Percentiles rank a stretch among this genome's conserved stretches.
Conservation (phyloP, 495 filamentous ascomycete genomes). For the Bryoglossum gracile region DNA sequence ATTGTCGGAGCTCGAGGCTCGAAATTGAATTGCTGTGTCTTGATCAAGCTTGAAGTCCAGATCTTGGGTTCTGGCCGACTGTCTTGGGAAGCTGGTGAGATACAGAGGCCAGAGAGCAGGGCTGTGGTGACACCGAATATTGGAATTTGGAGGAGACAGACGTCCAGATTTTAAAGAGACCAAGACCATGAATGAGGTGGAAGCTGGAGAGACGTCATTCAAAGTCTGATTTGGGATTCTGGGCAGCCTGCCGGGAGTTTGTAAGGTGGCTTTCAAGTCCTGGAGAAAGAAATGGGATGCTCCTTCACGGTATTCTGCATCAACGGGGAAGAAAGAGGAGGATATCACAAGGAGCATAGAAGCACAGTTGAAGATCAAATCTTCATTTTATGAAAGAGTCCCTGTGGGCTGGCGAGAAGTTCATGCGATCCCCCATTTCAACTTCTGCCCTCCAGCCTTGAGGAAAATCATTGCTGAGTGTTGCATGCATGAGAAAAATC, state of each 20-base stretch:
- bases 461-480: background rate
- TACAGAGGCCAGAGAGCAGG: background rate
- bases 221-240: slow-evolving; percentile 14
- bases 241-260: slow-evolving; percentile 8
- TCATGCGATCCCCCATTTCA: background rate
- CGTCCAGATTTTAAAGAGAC: slow-evolving; percentile 5
- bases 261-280: background rate
- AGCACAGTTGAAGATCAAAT: background rate
- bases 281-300: background rate
- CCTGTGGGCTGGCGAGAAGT: background rate
- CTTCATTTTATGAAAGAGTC: background rate
- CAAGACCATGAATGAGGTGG: slow-evolving; percentile 1
- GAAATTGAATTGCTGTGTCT: background rate
- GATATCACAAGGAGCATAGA: background rate
- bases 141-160: slow-evolving; percentile 1
- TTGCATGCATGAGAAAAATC: background rate
- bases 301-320: background rate
- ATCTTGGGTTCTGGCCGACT: background rate
- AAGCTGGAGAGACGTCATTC: background rate
- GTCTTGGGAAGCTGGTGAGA: background rate
- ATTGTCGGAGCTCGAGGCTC: background rate
- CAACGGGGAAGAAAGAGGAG: background rate
- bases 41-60: background rate
- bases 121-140: background rate
- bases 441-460: too few species aligned